Conservation (phyloP, 257 asterid species). For the Solanum chmielewskii region DNA sequence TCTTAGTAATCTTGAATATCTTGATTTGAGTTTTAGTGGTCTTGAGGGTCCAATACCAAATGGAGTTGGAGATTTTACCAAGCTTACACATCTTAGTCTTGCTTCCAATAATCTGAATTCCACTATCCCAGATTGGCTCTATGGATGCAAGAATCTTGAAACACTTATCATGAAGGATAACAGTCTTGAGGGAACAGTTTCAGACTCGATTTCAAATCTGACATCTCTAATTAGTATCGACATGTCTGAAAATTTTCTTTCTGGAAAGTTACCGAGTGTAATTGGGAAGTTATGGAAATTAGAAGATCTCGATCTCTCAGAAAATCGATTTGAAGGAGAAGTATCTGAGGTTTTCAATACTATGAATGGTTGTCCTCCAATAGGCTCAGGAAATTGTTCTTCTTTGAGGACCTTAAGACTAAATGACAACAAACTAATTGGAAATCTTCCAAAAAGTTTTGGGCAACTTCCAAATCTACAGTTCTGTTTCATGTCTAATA, state of each 20-base stretch:
- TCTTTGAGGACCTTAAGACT: not conserved
- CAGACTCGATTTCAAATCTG: conserved; percentile 10
- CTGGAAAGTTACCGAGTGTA: conserved; percentile 15
- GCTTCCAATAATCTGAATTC: conserved; percentile 3
- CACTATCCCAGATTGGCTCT: conserved; percentile 27
- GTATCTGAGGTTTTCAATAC: conserved; percentile 9
- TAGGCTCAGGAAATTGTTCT: not conserved
- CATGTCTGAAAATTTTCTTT: conserved; percentile 4
- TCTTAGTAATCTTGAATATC: conserved; percentile 17
- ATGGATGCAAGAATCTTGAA: conserved; percentile 9
- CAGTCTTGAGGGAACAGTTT: conserved; percentile 10
- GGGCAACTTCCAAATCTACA: conserved; percentile 5
- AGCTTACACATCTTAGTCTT: conserved; percentile 3
- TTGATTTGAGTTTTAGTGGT: not conserved
- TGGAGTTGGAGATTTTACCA: not conserved
- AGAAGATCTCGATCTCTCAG: not conserved
- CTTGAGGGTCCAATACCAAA: conserved; percentile 12
- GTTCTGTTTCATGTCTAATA: not conserved
- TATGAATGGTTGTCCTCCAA: conserved; percentile 3
- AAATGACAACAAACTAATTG: not conserved
- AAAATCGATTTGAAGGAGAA: conserved; percentile 10
- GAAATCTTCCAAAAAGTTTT: conserved; percentile 6
- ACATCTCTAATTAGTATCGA: conserved; percentile 6
- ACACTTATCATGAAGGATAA: not conserved
- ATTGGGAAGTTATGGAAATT: conserved; percentile 7